Evolutionary conservation across 2,329 filamentous ascomycete species (phyloP), one percentile per base, ranked within the genome.

Genomic region (Daldinia sp.): DNA sequence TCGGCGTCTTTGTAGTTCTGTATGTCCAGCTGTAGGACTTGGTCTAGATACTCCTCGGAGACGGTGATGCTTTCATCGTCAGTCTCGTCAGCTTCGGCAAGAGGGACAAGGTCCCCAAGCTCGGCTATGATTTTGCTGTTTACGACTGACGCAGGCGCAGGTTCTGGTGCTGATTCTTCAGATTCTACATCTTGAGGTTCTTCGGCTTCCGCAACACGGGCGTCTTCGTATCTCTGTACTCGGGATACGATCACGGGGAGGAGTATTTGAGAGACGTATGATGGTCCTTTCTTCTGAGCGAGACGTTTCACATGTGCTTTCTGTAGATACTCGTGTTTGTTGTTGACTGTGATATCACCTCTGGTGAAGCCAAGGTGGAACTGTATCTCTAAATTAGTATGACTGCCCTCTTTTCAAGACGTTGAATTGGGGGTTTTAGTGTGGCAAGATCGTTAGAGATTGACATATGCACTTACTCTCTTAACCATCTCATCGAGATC

Each of bases 321-420:
- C 54, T 98, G 93, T 55, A 98, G 86, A 78, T 90, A 93, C 74
- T 88, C 87, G 15, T 98, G 86, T 77, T 98, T 99, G 55, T 90
- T 88, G 20, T 92, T 89, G 18, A 98, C 93, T 13, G 92, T 91
- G 6, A 94, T 93, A 78, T 98, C 94, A 9, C 95, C 95, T 74
- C 92, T 93, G 2, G 94, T 98, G 81, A 98, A 97, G 76, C 93
- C 94, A 72, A 97, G 85, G 51, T 90, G 89, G 77, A 98, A 95
- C 87, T 93, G 10, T 44, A 20, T 7, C 5, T 20, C 28, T 15
- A 20, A 51, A 28, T 48, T 63, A 57, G 57, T 41, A 53, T 30
- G 57, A 82, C 60, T 10, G 48, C 13, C n/a, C 35, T 39, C 13
- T 53, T 18, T 20, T 23, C 41, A 44, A 44, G 7, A 20, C 1